phyloP scores from a whole-genome alignment of 345 rosid species.

The Brassica rapa region DNA sequence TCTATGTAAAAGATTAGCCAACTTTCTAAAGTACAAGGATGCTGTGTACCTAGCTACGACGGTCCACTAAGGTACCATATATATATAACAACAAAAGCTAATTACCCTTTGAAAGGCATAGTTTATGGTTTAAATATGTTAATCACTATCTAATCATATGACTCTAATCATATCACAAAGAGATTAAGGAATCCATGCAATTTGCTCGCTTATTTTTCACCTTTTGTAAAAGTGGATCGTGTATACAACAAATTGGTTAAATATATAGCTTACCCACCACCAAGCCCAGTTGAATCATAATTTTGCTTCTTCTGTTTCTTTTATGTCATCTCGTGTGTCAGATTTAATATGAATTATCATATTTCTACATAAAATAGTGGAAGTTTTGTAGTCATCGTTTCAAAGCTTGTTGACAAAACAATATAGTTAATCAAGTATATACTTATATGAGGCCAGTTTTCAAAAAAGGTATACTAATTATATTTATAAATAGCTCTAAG shows the following conservation, averaged over 20 bases:
- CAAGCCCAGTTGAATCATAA: background rate
- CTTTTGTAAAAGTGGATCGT: constrained; percentile 22
- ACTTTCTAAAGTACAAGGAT: constrained; percentile 33
- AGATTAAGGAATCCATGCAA: constrained; percentile 31
- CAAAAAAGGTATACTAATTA: too few species aligned
- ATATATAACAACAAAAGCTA: constrained; percentile 5
- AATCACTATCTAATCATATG: constrained; percentile 31
- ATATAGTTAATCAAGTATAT: background rate
- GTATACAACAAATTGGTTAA: background rate
- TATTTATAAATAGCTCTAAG: background rate
- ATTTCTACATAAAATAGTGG: background rate
- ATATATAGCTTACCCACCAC: constrained; percentile 23
- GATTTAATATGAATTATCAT: background rate
- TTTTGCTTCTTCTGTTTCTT: background rate
- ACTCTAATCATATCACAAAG: constrained; percentile 31
- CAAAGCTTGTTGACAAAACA: background rate
- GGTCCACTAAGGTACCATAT: constrained; percentile 29
- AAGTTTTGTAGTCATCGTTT: background rate
- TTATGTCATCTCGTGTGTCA: constrained; percentile 4
- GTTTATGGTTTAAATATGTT: constrained; percentile 17
- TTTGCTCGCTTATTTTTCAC: constrained; percentile 24
- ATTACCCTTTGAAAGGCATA: constrained; percentile 21
- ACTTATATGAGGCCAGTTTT: background rate
- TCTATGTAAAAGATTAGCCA: constrained; percentile 18
- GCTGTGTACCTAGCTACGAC: constrained; percentile 37